These are phyloP conservation scores for Blastomyces parvus DNA, from an alignment of 2,329 filamentous ascomycete genomes.

Conservation along the genomic window DNA sequence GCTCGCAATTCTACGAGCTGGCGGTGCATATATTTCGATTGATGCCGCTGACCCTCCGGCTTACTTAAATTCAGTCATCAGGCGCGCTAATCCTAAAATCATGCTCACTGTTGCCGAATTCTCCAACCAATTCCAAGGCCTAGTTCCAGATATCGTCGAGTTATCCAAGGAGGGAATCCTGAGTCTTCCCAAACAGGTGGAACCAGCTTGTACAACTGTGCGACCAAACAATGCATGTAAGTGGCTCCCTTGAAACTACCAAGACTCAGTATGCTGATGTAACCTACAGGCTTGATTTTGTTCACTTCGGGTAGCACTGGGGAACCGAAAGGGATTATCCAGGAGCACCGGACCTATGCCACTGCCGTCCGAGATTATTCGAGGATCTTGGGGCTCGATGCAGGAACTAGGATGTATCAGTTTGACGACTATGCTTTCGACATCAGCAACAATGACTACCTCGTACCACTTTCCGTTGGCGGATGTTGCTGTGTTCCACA, in stretches of 20 bases:
- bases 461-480: slow-evolving; percentile 29
- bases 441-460: slow-evolving; percentile 81
- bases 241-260: not conserved
- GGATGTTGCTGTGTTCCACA: slow-evolving; percentile 20
- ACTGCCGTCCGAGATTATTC: slow-evolving; percentile 7
- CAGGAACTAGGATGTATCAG: slow-evolving; percentile 6
- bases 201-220: slow-evolving; percentile 5
- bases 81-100: not conserved
- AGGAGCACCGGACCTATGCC: slow-evolving; percentile 8
- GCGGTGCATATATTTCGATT: slow-evolving; percentile 5
- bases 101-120: slow-evolving; percentile 7
- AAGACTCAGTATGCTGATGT: slow-evolving; percentile 3
- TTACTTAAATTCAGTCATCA: slow-evolving; percentile 2
- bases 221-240: slow-evolving; percentile 5
- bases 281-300: slow-evolving; percentile 6
- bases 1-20: slow-evolving; percentile 2
- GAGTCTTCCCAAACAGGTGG: slow-evolving; percentile 1
- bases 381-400: not conserved
- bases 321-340: slow-evolving; percentile 8
- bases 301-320: slow-evolving; percentile 9
- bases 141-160: slow-evolving; percentile 5
- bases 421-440: slow-evolving; percentile 10
- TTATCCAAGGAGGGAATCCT: slow-evolving; percentile 6
- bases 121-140: not conserved
- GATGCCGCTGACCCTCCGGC: slow-evolving; percentile 6